These are phyloP conservation scores for Turritis glabra DNA, from an alignment of 345 rosid species.

Conservation along the genomic window DNA sequence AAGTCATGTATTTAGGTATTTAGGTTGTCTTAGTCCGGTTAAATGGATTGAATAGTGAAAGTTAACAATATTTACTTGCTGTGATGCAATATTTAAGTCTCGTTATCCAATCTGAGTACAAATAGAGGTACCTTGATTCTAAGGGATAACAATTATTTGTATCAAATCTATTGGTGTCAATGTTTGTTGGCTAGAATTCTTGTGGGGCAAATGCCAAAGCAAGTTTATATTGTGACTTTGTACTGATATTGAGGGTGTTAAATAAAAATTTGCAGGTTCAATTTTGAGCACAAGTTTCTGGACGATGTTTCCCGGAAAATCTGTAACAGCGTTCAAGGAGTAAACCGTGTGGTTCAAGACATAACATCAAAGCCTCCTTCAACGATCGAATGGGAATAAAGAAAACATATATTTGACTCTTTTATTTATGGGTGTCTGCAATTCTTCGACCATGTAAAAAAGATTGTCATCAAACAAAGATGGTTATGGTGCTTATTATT, in stretches of 20 bases:
- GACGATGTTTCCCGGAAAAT: slow-evolving; percentile 84
- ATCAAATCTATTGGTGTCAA: not conserved
- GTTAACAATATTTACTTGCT: not conserved
- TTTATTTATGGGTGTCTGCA: slow-evolving; percentile 20
- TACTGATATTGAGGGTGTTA: not conserved
- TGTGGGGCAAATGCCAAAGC: not conserved
- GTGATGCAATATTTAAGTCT: not conserved
- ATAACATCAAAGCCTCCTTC: slow-evolving; percentile 99
- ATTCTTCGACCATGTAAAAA: slow-evolving; percentile 32
- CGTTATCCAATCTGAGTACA: not conserved
- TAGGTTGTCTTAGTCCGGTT: not conserved
- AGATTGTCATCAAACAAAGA: slow-evolving; percentile 24
- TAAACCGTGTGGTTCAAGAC: slow-evolving; percentile 95
- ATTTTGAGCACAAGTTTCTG: slow-evolving; percentile 92
- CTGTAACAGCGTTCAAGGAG: slow-evolving; percentile 93
- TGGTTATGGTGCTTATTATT: slow-evolving; percentile 10
- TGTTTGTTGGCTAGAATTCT: not conserved
- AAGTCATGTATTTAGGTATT: not conserved
- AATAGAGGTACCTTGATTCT: not conserved
- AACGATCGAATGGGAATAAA: slow-evolving; percentile 95
- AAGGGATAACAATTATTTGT: not conserved
- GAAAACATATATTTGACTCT: not conserved
- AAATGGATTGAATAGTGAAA: not conserved
- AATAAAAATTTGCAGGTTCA: slow-evolving; percentile 57
- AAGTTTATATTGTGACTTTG: not conserved